A percentile compares a stretch with the other conserved stretches of the same genome.
Evolutionary conservation across 1,284 basidiomycete species (phyloP).

Genomic region (Trametes polyzona): DNA sequence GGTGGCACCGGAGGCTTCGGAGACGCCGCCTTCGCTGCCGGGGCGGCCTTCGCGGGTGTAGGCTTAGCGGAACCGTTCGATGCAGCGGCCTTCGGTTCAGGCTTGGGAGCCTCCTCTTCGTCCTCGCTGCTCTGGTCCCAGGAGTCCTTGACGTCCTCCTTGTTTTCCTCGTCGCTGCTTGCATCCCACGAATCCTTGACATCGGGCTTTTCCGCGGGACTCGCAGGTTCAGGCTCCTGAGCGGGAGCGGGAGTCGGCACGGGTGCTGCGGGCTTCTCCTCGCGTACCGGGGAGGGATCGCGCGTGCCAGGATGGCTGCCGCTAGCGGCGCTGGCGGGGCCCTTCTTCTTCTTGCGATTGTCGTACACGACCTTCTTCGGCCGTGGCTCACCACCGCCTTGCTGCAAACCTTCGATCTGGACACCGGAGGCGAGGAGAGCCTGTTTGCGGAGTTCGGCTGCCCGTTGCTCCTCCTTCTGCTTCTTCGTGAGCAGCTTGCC

Average conservation of each 20-base stretch:
- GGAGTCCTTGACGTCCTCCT: slow-evolving; percentile 65
- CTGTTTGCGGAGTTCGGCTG: slow-evolving; percentile 90
- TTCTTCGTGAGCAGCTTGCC: slow-evolving; percentile 92
- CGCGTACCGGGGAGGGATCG: slow-evolving; percentile 43
- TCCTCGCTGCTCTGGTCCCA: slow-evolving; percentile 89
- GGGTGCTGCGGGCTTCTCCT: slow-evolving; percentile 57
- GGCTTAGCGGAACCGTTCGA: slow-evolving; percentile 20
- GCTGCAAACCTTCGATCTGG: slow-evolving; percentile 85
- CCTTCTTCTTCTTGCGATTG: slow-evolving; percentile 81
- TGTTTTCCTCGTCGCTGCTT: slow-evolving; percentile 55
- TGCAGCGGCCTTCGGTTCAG: slow-evolving; percentile 17
- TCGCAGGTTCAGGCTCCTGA: slow-evolving; percentile 24
- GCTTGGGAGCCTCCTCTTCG: slow-evolving; percentile 46
- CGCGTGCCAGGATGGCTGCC: slow-evolving; percentile 40
- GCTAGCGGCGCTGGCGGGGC: slow-evolving; percentile 48
- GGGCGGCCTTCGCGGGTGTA: slow-evolving; percentile 18
- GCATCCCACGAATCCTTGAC: slow-evolving; percentile 89
- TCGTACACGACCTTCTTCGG: slow-evolving; percentile 81
- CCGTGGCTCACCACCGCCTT: slow-evolving; percentile 49
- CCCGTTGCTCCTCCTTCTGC: slow-evolving; percentile 93
- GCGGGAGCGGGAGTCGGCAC: slow-evolving; percentile 41
- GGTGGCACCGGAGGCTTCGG: slow-evolving; percentile 34
- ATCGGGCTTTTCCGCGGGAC: slow-evolving; percentile 32
- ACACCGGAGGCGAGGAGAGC: slow-evolving; percentile 91
- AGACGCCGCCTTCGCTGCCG: slow-evolving; percentile 36